Percentiles rank a stretch among this genome's conserved stretches.
phyloP scores from a whole-genome alignment of 192 early-diverging fungal species.

The Entrophospora sp. region DNA sequence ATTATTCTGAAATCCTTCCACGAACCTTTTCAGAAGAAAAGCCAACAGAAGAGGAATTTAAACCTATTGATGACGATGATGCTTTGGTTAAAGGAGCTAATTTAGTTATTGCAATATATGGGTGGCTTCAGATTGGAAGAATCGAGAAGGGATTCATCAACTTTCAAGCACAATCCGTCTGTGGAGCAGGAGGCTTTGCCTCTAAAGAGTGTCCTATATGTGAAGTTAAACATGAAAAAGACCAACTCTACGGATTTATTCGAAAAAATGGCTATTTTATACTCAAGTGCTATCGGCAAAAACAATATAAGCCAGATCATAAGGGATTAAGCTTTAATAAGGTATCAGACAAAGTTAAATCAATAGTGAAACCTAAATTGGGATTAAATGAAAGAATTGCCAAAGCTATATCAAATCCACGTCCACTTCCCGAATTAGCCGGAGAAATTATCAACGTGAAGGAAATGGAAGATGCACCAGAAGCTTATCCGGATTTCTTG shows the following conservation, averaged over 20 bases:
- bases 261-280: not conserved
- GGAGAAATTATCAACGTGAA: not conserved
- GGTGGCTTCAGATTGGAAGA: not conserved
- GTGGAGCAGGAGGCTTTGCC: no score
- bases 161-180: constrained; percentile 12
- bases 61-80: no score
- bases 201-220: constrained; percentile 2
- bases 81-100: no score
- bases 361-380: no score
- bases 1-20: constrained; percentile 5
- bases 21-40: constrained; percentile 3
- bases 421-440: not conserved
- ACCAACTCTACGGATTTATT: constrained; percentile 7
- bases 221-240: not conserved
- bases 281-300: constrained; percentile 10
- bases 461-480: not conserved
- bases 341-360: not conserved
- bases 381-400: not conserved
- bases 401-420: not conserved
- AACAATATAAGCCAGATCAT: constrained; percentile 12
- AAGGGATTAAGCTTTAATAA: not conserved
- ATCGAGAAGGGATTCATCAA: not conserved
- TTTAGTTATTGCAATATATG: no score
- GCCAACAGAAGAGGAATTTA: not conserved
- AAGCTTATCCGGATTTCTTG: constrained; percentile 7